These are phyloP conservation scores for Xylaria nigripes DNA, from an alignment of 495 filamentous ascomycete genomes.

Conservation along the genomic window DNA sequence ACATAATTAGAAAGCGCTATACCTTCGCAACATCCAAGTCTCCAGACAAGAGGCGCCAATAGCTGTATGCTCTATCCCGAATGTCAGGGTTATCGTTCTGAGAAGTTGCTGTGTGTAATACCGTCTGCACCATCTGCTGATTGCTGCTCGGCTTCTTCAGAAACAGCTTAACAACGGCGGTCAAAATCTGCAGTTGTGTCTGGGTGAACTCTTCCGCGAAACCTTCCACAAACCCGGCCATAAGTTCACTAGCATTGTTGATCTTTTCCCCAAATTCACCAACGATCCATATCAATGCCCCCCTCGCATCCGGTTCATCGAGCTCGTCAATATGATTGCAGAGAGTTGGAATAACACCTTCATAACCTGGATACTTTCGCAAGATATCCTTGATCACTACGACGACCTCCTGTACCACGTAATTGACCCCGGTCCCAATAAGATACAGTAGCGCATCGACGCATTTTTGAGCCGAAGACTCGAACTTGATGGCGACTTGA, in stretches of 20 bases:
- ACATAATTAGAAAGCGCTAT: constrained; percentile 8
- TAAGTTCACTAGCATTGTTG: constrained; percentile 87
- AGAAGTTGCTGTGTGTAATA: constrained; percentile 82
- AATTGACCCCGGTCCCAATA: constrained; percentile 96
- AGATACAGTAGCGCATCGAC: constrained; percentile 90
- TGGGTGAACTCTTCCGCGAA: constrained; percentile 92
- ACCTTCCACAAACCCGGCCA: constrained; percentile 77
- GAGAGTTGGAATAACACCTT: constrained; percentile 92
- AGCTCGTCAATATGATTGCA: constrained; percentile 96
- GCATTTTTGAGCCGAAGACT: constrained; percentile 84
- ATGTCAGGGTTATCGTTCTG: constrained; percentile 98
- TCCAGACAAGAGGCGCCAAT: constrained; percentile 94
- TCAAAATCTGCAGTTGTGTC: constrained; percentile 92
- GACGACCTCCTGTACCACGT: constrained; percentile 96
- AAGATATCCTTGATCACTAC: constrained; percentile 99
- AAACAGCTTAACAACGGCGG: constrained; percentile 94
- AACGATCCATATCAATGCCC: constrained; percentile 95
- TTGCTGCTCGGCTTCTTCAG: constrained; percentile 85
- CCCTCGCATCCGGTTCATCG: constrained; percentile 87
- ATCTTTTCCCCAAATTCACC: constrained; percentile 99
- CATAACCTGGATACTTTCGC: constrained; percentile 93
- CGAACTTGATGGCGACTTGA: constrained; percentile 97
- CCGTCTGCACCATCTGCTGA: constrained; percentile 85
- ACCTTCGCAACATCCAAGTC: constrained; percentile 82
- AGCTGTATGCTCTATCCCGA: constrained; percentile 92